These are phyloP conservation scores for Aspergillus pseudotamarii DNA, from an alignment of 2,329 filamentous ascomycete genomes.

Conservation along the genomic window DNA sequence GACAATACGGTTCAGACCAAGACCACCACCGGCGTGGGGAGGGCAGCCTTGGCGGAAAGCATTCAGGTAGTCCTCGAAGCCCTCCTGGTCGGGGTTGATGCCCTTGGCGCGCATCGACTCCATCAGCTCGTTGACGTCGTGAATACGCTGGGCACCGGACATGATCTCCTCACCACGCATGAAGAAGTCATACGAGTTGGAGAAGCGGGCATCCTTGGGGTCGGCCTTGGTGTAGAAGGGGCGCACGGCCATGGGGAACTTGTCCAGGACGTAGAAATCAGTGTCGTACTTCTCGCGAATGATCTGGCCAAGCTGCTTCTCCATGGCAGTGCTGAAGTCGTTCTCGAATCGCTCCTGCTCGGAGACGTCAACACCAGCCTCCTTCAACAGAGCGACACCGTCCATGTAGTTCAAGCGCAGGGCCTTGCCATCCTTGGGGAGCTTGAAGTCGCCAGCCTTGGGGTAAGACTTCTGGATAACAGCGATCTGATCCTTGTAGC, in stretches of 20 bases:
- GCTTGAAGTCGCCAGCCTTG: slow-evolving; percentile 53
- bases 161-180: slow-evolving; percentile 72
- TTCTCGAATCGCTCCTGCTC: slow-evolving; percentile 53
- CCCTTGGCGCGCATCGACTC: slow-evolving; percentile 62
- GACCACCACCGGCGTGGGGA: slow-evolving; percentile 66
- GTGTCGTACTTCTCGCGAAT: slow-evolving; percentile 87
- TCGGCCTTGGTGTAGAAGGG: slow-evolving; percentile 92
- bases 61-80: slow-evolving; percentile 66
- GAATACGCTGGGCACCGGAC: slow-evolving; percentile 68
- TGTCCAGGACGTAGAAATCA: slow-evolving; percentile 96
- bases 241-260: slow-evolving; percentile 85
- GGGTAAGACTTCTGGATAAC: slow-evolving; percentile 53
- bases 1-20: slow-evolving; percentile 68
- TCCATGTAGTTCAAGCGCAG: slow-evolving; percentile 55
- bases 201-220: slow-evolving; percentile 66
- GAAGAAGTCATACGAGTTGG: slow-evolving; percentile 71
- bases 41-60: slow-evolving; percentile 67
- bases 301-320: slow-evolving; percentile 76
- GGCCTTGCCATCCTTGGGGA: slow-evolving; percentile 53
- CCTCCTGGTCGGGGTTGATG: slow-evolving; percentile 60
- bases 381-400: slow-evolving; percentile 50
- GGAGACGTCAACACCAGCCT: slow-evolving; percentile 53
- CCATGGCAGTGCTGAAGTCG: slow-evolving; percentile 52
- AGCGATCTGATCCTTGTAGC: slow-evolving; percentile 49
- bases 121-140: slow-evolving; percentile 61